A percentile compares a stretch with the other conserved stretches of the same genome.
Evolutionary conservation across 345 rosid genomes (phyloP).

Genomic region (Eutrema yunnanense): DNA sequence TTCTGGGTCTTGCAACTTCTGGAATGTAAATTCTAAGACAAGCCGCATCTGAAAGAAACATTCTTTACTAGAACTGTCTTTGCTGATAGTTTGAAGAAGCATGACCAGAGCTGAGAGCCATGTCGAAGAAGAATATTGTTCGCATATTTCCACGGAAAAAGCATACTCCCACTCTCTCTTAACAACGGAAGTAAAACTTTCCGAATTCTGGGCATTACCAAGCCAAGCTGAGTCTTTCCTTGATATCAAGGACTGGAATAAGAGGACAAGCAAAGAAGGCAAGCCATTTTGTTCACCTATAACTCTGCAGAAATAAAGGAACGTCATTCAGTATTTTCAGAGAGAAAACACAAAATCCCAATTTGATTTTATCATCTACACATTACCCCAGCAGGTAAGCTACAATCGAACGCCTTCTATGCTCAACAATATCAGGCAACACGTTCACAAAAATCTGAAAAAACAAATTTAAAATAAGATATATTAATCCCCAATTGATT

Average conservation of each 20-base stretch:
- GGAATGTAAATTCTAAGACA: slow-evolving; percentile 50
- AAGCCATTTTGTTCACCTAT: slow-evolving; percentile 72
- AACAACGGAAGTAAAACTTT: slow-evolving; percentile 32
- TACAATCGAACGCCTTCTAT: slow-evolving; percentile 70
- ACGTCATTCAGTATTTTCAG: background rate
- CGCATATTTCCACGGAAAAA: slow-evolving; percentile 70
- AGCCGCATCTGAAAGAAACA: slow-evolving; percentile 41
- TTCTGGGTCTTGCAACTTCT: slow-evolving; percentile 79
- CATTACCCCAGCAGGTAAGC: slow-evolving; percentile 68
- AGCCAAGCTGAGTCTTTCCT: slow-evolving; percentile 44
- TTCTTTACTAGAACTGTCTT: slow-evolving; percentile 32
- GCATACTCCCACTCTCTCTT: slow-evolving; percentile 75
- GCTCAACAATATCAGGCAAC: slow-evolving; percentile 71
- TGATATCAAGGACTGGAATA: slow-evolving; percentile 57
- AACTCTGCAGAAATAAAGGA: slow-evolving; percentile 43
- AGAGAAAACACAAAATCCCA: background rate
- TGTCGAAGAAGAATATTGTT: slow-evolving; percentile 61
- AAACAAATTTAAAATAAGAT: slow-evolving; percentile 1
- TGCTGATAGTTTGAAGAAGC: slow-evolving; percentile 45
- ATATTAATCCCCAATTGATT: background rate
- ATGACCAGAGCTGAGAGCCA: slow-evolving; percentile 85
- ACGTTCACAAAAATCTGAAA: slow-evolving; percentile 71
- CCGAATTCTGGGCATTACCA: slow-evolving; percentile 24
- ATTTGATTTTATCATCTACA: background rate
- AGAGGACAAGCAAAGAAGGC: slow-evolving; percentile 71